Base-by-base conservation (phyloP, 805 yeast genomes). In the Saturnispora besseyi region DNA sequence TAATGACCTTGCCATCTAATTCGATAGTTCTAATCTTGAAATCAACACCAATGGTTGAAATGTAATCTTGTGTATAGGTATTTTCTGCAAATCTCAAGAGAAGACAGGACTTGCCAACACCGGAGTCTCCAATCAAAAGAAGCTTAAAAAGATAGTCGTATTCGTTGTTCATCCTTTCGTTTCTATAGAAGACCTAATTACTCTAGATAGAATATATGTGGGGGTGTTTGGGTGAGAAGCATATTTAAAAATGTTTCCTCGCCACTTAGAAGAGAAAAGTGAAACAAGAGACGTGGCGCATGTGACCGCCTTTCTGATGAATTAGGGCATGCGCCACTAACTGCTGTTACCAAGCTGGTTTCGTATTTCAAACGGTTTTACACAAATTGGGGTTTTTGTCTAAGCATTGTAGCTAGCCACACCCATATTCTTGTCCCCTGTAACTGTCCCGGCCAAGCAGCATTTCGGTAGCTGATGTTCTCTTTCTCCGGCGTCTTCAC, bases 81-180 rank as follows among this genome's bases (percentile, higher is more conserved):
- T 91, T 95, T 68, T 93, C 99, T 48, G 97, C 96, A 67, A 93
- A 93, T 70, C 99, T 82, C 64, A 93, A 75, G 63, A 93, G 75
- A 66, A 93, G 75, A 77, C 98, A 93, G 7, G 97, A 89, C 69
- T 93, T 93, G 55, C 99, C 99, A 46, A 93, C 99, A 60, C 99
- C 99, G 44, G 98, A 91, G 70, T 93, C 96, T 54, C 99, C 99
- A 62, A 93, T 93, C 71, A 93, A 80, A 66, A 93, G 76, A 59
- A 93, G 79, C 72, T 93, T 93, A 75, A 93, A 93, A 64, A 93
- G 78, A 68, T 89, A 93, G 72, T 93, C 99, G 96, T 93, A 93
- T 72, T 95, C 95, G 76, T 84, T 83, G 71, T 85, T 86, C 93
- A 86, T 85, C 37, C 24, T 13, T 38, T 31, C 9, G 29, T 26